These are phyloP conservation scores for Thinopyrum elongatum DNA, from an alignment of 176 grass and related monocot species.

Conservation along the genomic window DNA sequence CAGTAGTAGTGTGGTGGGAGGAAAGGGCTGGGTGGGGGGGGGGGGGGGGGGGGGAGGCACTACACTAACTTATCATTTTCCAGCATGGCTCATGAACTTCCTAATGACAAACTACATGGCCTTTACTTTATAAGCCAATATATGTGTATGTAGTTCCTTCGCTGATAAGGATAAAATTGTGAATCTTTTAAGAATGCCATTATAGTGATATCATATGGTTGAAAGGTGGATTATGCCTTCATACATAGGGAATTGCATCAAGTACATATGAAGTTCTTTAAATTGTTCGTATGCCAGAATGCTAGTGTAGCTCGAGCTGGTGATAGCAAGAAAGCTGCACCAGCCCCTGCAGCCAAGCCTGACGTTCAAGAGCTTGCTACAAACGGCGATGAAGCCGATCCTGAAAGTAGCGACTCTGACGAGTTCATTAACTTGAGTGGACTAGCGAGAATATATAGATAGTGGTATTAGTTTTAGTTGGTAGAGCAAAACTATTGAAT, in stretches of 20 bases:
- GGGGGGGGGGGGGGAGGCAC: too few relatives aligned
- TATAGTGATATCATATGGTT: background rate
- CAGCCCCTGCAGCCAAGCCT: slow-evolving; percentile 38
- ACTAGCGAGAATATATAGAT: background rate
- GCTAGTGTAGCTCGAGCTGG: slow-evolving; percentile 32
- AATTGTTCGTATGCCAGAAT: slow-evolving; percentile 4
- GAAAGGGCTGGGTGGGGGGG: too few relatives aligned
- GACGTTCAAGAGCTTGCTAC: slow-evolving; percentile 36
- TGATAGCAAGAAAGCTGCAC: slow-evolving; percentile 47
- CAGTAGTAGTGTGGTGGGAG: too few relatives aligned
- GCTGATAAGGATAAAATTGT: background rate
- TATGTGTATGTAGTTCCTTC: background rate
- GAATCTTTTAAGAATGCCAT: background rate
- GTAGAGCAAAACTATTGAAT: background rate
- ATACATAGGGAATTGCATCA: background rate
- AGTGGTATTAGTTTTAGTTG: background rate
- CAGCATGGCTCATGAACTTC: background rate
- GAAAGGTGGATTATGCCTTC: too few relatives aligned
- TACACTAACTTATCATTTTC: too few relatives aligned
- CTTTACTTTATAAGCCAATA: background rate
- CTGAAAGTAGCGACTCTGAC: slow-evolving; percentile 61
- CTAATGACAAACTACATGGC: background rate
- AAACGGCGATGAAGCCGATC: slow-evolving; percentile 55
- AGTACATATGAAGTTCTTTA: slow-evolving; percentile 25
- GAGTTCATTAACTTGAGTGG: slow-evolving; percentile 40